phyloP scores from a whole-genome alignment of 2,329 filamentous ascomycete genomes.

The Fusarium chaquense region DNA sequence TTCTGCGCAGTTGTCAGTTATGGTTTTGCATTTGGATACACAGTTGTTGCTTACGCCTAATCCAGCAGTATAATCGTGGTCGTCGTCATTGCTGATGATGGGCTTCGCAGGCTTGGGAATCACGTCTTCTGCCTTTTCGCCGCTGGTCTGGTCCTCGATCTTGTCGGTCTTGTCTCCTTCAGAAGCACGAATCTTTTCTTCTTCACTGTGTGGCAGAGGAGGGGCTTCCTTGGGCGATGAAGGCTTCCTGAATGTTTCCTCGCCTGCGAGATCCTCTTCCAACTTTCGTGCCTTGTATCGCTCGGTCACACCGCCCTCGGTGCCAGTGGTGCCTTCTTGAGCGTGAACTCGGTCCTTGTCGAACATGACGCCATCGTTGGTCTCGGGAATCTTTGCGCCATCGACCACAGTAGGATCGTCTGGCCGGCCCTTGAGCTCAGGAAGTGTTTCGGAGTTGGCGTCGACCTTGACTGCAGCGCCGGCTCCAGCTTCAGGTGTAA shows the following conservation, averaged over 20 bases:
- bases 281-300: slow-evolving; percentile 82
- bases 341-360: slow-evolving; percentile 81
- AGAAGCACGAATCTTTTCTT: slow-evolving; percentile 70
- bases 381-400: slow-evolving; percentile 71
- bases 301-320: slow-evolving; percentile 88
- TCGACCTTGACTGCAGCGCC: slow-evolving; percentile 36
- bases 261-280: slow-evolving; percentile 73
- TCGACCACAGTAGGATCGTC: slow-evolving; percentile 66
- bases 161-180: slow-evolving; percentile 47
- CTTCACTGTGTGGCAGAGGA: slow-evolving; percentile 83
- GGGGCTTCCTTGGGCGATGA: slow-evolving; percentile 87
- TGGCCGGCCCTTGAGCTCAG: slow-evolving; percentile 63
- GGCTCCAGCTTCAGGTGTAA: slow-evolving; percentile 8
- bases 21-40: not conserved
- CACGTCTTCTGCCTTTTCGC: slow-evolving; percentile 24
- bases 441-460: slow-evolving; percentile 55
- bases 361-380: slow-evolving; percentile 90
- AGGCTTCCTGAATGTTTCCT: slow-evolving; percentile 78
- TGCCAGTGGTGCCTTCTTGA: slow-evolving; percentile 88
- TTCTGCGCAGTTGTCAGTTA: slow-evolving; percentile 66
- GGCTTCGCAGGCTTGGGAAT: slow-evolving; percentile 33
- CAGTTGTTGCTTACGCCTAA: slow-evolving; percentile 49
- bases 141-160: not conserved
- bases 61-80: slow-evolving; percentile 54
- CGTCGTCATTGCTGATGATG: slow-evolving; percentile 56